A percentile compares a stretch with the other conserved stretches of the same genome.
phyloP scores from a whole-genome alignment of 2,329 filamentous ascomycete genomes.

The Pestalotiopsis sp. region DNA sequence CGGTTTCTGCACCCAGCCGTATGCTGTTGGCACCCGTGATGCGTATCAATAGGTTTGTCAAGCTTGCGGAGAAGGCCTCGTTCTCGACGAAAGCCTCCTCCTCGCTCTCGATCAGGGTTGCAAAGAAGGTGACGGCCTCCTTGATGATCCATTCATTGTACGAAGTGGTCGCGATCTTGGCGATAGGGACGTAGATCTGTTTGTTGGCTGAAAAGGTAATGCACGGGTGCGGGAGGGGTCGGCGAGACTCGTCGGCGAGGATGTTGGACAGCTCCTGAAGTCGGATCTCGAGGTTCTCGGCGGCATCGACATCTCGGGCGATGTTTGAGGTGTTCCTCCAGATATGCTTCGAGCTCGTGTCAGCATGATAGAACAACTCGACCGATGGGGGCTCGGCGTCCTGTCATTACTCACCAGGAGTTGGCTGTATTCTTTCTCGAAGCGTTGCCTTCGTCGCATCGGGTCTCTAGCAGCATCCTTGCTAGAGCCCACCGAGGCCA shows the following conservation, averaged over 20 bases:
- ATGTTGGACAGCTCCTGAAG: slow-evolving; percentile 70
- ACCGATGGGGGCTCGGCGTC: slow-evolving; percentile 9
- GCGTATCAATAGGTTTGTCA: slow-evolving; percentile 83
- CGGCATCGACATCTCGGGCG: slow-evolving; percentile 60
- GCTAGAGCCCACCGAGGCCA: slow-evolving; percentile 57
- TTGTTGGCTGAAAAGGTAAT: slow-evolving; percentile 83
- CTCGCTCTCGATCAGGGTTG: slow-evolving; percentile 91
- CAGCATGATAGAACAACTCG: not conserved
- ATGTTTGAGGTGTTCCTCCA: slow-evolving; percentile 67
- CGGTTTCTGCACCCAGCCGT: slow-evolving; percentile 76
- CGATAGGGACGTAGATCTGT: slow-evolving; percentile 87
- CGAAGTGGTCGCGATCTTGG: slow-evolving; percentile 83
- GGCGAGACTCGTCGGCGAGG: slow-evolving; percentile 85
- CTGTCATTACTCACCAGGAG: slow-evolving; percentile 51
- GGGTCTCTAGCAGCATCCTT: slow-evolving; percentile 66
- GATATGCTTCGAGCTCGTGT: slow-evolving; percentile 44
- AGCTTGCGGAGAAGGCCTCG: slow-evolving; percentile 78
- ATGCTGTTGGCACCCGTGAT: slow-evolving; percentile 76
- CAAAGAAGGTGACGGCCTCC: slow-evolving; percentile 84
- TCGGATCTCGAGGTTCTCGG: slow-evolving; percentile 63
- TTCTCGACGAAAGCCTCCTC: slow-evolving; percentile 94
- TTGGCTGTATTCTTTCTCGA: slow-evolving; percentile 67
- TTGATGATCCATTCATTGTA: slow-evolving; percentile 85
- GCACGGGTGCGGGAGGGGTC: slow-evolving; percentile 88
- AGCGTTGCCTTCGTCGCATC: slow-evolving; percentile 64